phyloP scores from a whole-genome alignment of 345 rosid species.

The Microthlaspi erraticum region DNA sequence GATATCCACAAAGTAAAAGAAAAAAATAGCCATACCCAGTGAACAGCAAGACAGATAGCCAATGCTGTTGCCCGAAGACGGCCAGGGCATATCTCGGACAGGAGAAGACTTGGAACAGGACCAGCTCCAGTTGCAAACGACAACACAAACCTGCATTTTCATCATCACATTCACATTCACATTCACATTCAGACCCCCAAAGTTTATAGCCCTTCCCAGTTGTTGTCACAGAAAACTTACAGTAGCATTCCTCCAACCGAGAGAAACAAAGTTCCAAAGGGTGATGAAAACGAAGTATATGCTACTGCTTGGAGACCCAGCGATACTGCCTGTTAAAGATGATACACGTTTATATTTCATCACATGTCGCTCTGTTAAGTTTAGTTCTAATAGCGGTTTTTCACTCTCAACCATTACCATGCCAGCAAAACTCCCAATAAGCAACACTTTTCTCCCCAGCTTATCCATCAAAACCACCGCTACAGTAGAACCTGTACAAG shows the following conservation, averaged over 20 bases:
- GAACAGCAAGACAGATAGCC: constrained; percentile 90
- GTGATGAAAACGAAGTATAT: constrained; percentile 63
- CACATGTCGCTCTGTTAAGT: background rate
- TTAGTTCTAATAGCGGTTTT: constrained; percentile 18
- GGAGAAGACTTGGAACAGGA: constrained; percentile 87
- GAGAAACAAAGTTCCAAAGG: constrained; percentile 60
- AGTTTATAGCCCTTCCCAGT: constrained; percentile 19
- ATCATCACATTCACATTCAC: background rate
- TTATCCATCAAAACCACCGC: constrained; percentile 92
- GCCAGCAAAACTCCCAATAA: constrained; percentile 88
- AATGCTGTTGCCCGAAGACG: constrained; percentile 89
- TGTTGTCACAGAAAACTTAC: constrained; percentile 55
- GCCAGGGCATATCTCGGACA: constrained; percentile 88
- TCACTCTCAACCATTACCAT: constrained; percentile 59
- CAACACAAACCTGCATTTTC: constrained; percentile 75
- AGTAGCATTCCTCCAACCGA: constrained; percentile 92
- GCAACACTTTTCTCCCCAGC: constrained; percentile 87
- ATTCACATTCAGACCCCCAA: background rate
- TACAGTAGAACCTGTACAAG: constrained; percentile 64
- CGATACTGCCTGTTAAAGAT: constrained; percentile 61
- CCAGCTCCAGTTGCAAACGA: constrained; percentile 87
- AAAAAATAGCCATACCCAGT: constrained; percentile 67
- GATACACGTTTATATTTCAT: constrained; percentile 11
- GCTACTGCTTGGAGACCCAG: constrained; percentile 79
- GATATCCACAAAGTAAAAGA: background rate